Evolutionary conservation across 345 rosid species (phyloP), one percentile per base, ranked within the genome.

Genomic region (Excoecaria cochinchinensis): DNA sequence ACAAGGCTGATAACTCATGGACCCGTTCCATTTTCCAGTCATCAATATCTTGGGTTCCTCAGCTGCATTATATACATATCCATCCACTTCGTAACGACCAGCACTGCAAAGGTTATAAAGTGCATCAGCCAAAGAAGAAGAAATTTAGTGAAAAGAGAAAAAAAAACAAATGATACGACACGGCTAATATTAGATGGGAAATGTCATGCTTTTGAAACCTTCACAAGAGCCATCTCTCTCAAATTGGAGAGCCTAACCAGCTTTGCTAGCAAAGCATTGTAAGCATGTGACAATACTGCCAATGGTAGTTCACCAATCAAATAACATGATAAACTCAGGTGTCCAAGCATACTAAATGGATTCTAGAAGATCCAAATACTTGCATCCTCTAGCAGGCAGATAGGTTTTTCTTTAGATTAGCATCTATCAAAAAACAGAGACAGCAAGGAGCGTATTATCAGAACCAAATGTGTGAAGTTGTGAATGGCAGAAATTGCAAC

Each of bases 61-160:
- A 67, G 82, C 69, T 55, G 93, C 84, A 78, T 89, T 87, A 65
- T 89, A 92, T 25, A 92, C 92, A 78, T 92, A 92, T 65, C 97
- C 97, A 69, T 92, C 94, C 78, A 92, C 92, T 82, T 92, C 97
- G 78, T 89, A 90, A 52, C 94, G 93, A 77, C 97, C 97, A 87
- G 95, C 84, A 69, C 97, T 91, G 88, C 76, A 74, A 77, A 82
- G n/a, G 24, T 71, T 19, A 8, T 21, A 62, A 5, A 25, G 47
- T 25, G 9, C 44, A 65, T 13, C 48, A 44, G 9, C 9, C 48
- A n/a, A 13, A 59, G 36, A 16, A 60, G 36, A 52, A 7, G 21
- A 48, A 73, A 62, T 19, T 53, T 3, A 39, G 24, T 2, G 0
- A 65, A 56, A 57, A 57, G 13, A 67, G 62, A 21, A 9, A 6